These are phyloP conservation scores for Colletotrichum sp. DNA, from an alignment of 2,329 filamentous ascomycete genomes.

Conservation along the genomic window DNA sequence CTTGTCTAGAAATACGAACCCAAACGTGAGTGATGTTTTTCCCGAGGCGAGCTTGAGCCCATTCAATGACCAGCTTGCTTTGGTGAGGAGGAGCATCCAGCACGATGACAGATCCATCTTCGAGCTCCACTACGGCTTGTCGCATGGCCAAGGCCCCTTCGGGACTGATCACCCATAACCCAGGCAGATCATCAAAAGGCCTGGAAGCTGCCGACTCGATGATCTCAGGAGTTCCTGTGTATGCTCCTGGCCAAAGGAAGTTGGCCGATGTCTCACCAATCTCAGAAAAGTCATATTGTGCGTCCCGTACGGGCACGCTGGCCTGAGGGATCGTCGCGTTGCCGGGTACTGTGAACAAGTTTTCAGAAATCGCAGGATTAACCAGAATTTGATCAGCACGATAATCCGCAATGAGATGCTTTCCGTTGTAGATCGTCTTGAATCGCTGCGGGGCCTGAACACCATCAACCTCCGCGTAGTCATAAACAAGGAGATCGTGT, in stretches of 20 bases:
- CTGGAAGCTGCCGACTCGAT: not conserved
- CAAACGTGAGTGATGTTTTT: conserved; percentile 21
- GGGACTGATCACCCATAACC: not conserved
- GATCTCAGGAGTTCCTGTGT: conserved; percentile 3
- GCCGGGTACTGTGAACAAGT: not conserved
- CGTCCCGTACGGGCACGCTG: not conserved
- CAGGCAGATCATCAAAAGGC: not conserved
- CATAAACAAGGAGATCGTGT: conserved; percentile 13
- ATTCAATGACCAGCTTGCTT: conserved; percentile 20
- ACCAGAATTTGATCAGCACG: not conserved
- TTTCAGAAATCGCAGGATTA: not conserved
- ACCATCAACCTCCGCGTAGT: conserved; percentile 11
- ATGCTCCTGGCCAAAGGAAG: conserved; percentile 15
- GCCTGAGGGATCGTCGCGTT: not conserved
- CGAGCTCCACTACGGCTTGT: conserved; percentile 20
- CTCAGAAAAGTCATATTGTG: not conserved
- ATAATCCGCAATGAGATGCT: not conserved
- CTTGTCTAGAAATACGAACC: not conserved
- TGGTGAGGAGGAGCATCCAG: conserved; percentile 23
- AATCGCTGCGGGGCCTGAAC: not conserved
- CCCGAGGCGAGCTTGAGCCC: conserved; percentile 12
- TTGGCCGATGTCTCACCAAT: conserved; percentile 16
- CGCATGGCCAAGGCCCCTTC: not conserved
- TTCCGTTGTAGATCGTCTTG: conserved; percentile 9
- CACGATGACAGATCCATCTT: conserved; percentile 12